Evolutionary conservation across 257 asterid species (phyloP), one percentile per base, ranked within the genome.

Genomic region (Solanum bukasovii): DNA sequence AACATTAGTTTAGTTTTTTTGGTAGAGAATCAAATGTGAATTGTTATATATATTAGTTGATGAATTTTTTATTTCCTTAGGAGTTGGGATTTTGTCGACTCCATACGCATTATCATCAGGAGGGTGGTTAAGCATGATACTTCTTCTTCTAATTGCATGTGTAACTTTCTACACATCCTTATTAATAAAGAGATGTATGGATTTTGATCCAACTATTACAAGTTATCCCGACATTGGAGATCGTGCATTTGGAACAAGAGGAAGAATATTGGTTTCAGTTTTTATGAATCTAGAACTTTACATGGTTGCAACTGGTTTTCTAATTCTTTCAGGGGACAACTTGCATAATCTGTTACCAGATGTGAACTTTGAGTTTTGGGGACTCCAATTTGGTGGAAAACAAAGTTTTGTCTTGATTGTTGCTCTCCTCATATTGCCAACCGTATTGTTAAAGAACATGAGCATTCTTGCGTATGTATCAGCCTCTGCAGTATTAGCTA

Each of bases 241-340:
- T 7, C 92, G 92, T 2, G 98, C 99, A 21, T 97, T 97, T 16
- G 99, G 98, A 3, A 12, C 88, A 13, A 90, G 23, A 59, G 99
- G 99, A 27, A 91, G 93, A 87, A 85, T 91, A 5, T 14, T 97
- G 10, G 94, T 94, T 0, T 93, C 99, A 13, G 49, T 96, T 10
- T 86, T 93, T 4, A 96, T 93, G 98, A 93, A 94, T 89, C 56
- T 89, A 1, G 99, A 97, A 85, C 95, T 96, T 34, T 97, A 92
- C 87, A 87, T 97, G 90, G 99, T 97, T 0, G 98, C 99, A 1
- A 93, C 98, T 0, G 99, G 99, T 83, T 97, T 97, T 93, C 87
- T 97, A 93, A 95, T 97, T 72, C 92, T 97, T 0, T 98, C 94
- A 78, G 99, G 98, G 9, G 99, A 96, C 67, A 97, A 96, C 63